phyloP scores from a whole-genome alignment of 202 grass and related monocot genomes.

The Carex sylvatica region DNA sequence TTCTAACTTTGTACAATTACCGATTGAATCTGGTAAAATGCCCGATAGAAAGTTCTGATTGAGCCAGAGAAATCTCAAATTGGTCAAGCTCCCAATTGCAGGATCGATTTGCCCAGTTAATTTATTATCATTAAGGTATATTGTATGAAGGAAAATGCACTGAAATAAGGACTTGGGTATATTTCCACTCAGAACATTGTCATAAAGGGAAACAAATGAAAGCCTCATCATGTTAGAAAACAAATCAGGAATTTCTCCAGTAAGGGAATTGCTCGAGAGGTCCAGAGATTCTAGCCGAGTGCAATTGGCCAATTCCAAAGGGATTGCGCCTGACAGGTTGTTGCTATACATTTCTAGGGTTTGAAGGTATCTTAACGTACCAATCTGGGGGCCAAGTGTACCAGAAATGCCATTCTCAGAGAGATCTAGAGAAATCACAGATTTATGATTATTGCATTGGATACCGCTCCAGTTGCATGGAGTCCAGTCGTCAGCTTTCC shows the following conservation, averaged over 20 bases:
- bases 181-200: slow-evolving; percentile 42
- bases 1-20: slow-evolving; percentile 64
- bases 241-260: slow-evolving; percentile 56
- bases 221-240: slow-evolving; percentile 48
- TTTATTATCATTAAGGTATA: slow-evolving; percentile 52
- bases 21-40: slow-evolving; percentile 48
- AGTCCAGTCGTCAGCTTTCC: slow-evolving; percentile 50
- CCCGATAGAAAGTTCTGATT: slow-evolving; percentile 42
- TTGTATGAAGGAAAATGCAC: slow-evolving; percentile 32
- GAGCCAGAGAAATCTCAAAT: slow-evolving; percentile 45
- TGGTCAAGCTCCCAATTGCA: slow-evolving; percentile 37
- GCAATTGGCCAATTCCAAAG: slow-evolving; percentile 58
- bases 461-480: slow-evolving; percentile 72
- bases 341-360: slow-evolving; percentile 30
- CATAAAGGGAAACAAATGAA: slow-evolving; percentile 29
- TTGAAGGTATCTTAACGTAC: slow-evolving; percentile 35
- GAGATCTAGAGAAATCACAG: slow-evolving; percentile 48
- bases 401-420: slow-evolving; percentile 39
- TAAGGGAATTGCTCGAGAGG: slow-evolving; percentile 48
- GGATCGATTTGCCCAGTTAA: slow-evolving; percentile 48
- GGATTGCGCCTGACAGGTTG: slow-evolving; percentile 53
- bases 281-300: slow-evolving; percentile 49
- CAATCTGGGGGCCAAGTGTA: slow-evolving; percentile 50
- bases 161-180: slow-evolving; percentile 55
- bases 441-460: slow-evolving; percentile 32